Percentiles rank a stretch among this genome's conserved stretches.
phyloP scores from a whole-genome alignment of 305 asterid species.

The Fraxinus nigra region DNA sequence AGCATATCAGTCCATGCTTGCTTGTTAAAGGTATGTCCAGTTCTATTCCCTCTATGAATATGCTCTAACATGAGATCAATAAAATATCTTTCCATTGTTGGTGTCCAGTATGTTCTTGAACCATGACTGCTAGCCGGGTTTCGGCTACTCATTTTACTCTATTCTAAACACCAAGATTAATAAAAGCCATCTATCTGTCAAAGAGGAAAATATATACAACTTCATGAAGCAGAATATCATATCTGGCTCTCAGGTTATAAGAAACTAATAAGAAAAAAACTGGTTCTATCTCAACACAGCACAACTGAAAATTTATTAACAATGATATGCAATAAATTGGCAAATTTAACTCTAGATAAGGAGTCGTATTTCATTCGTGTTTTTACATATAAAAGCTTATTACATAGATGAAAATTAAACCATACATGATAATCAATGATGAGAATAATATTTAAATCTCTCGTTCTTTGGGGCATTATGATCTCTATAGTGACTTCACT shows the following conservation, averaged over 20 bases:
- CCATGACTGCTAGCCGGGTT: conserved; percentile 24
- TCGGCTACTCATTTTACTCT: conserved; percentile 30
- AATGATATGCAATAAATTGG: neutral
- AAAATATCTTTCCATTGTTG: conserved; percentile 45
- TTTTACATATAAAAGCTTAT: neutral
- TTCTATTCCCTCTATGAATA: conserved; percentile 42
- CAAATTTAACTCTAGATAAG: neutral
- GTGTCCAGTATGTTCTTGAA: conserved; percentile 45
- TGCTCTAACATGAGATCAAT: conserved; percentile 48
- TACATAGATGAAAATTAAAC: neutral
- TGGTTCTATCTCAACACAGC: neutral
- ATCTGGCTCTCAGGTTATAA: neutral
- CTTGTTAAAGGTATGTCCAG: conserved; percentile 44
- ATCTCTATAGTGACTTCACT: neutral
- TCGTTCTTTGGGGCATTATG: neutral
- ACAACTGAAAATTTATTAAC: neutral
- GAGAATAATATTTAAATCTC: neutral
- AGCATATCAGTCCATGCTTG: conserved; percentile 49
- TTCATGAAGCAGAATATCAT: neutral
- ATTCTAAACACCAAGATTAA: conserved; percentile 17
- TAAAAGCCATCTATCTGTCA: neutral
- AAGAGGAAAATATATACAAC: neutral
- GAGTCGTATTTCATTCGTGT: neutral
- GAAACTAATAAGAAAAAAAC: neutral
- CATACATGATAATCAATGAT: neutral